Percentiles rank a stretch among this genome's conserved stretches.
Evolutionary conservation across 2,329 filamentous ascomycete genomes (phyloP).

Genomic region (Tolypocladium cylindrosporum): DNA sequence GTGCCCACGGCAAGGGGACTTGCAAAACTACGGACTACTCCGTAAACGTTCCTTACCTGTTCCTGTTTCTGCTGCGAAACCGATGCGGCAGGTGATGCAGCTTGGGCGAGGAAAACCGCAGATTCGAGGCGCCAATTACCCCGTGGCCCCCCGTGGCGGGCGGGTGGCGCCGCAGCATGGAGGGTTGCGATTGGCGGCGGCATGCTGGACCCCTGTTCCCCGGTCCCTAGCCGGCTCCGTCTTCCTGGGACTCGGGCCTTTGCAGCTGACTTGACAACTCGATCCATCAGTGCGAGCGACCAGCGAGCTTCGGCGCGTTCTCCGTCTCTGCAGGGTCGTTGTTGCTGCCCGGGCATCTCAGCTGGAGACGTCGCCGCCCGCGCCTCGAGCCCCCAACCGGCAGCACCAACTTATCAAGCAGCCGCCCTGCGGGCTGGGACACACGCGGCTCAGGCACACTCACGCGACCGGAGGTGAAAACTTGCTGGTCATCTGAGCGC

Average conservation of each 20-base stretch:
- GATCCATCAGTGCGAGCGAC: not conserved
- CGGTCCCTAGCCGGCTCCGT: conserved; percentile 1
- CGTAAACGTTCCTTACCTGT: not conserved
- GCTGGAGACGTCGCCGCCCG: not conserved
- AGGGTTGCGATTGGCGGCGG: conserved; percentile 3
- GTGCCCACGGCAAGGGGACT: not conserved
- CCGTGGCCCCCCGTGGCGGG: not conserved
- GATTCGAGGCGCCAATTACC: not conserved
- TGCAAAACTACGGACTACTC: not conserved
- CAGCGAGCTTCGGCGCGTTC: not conserved
- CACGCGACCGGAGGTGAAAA: not conserved
- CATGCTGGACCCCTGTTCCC: conserved; percentile 2
- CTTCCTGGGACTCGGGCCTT: conserved; percentile 4
- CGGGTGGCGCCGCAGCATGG: conserved; percentile 1
- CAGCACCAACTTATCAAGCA: not conserved
- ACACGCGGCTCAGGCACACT: not conserved
- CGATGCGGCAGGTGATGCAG: not conserved
- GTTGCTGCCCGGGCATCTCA: not conserved
- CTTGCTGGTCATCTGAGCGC: conserved; percentile 4
- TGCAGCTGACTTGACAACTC: not conserved
- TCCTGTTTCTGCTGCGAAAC: not conserved
- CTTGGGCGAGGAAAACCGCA: not conserved
- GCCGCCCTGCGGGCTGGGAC: not conserved
- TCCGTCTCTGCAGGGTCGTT: not conserved
- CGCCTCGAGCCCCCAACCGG: not conserved